Evolutionary conservation across 2,329 filamentous ascomycete species (phyloP).

Genomic region (Aspergillus carbonarius): DNA sequence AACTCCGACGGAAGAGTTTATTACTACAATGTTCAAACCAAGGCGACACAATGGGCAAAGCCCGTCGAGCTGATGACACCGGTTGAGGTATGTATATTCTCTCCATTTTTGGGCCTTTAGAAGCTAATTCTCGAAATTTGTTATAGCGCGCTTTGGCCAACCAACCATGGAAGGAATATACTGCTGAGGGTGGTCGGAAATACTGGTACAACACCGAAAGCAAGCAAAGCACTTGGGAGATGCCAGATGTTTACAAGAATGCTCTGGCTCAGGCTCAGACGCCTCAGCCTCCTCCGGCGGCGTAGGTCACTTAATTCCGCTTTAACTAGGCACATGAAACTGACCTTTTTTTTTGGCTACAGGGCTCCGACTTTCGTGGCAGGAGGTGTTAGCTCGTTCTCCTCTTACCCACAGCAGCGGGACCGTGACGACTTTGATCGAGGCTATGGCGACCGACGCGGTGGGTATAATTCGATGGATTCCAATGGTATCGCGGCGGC

Average conservation of each 20-base stretch:
- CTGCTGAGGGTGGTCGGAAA: slow-evolving; percentile 77
- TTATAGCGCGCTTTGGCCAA: slow-evolving; percentile 72
- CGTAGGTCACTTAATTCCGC: slow-evolving; percentile 39
- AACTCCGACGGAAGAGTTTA: slow-evolving; percentile 81
- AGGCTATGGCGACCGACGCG: slow-evolving; percentile 48
- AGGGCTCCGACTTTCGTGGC: slow-evolving; percentile 59
- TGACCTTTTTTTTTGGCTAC: slow-evolving; percentile 41
- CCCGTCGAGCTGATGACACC: slow-evolving; percentile 83
- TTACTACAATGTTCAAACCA: slow-evolving; percentile 85
- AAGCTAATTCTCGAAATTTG: not conserved
- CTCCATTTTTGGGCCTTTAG: slow-evolving; percentile 1
- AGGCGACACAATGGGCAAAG: slow-evolving; percentile 91
- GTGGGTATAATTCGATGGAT: slow-evolving; percentile 45
- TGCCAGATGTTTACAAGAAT: slow-evolving; percentile 78
- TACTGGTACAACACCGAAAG: slow-evolving; percentile 96
- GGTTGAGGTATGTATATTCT: slow-evolving; percentile 63
- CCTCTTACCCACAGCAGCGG: slow-evolving; percentile 42
- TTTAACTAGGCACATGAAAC: slow-evolving; percentile 18
- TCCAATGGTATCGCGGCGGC: slow-evolving; percentile 42
- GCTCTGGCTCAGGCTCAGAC: slow-evolving; percentile 62
- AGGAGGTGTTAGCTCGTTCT: slow-evolving; percentile 51
- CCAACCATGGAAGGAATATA: slow-evolving; percentile 92
- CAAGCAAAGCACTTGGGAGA: slow-evolving; percentile 91
- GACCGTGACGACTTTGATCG: slow-evolving; percentile 52
- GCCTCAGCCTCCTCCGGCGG: slow-evolving; percentile 44